These are phyloP conservation scores for Coccomyxa subellipsoidea DNA, from an alignment of 163 green algal species.

Conservation along the genomic window DNA sequence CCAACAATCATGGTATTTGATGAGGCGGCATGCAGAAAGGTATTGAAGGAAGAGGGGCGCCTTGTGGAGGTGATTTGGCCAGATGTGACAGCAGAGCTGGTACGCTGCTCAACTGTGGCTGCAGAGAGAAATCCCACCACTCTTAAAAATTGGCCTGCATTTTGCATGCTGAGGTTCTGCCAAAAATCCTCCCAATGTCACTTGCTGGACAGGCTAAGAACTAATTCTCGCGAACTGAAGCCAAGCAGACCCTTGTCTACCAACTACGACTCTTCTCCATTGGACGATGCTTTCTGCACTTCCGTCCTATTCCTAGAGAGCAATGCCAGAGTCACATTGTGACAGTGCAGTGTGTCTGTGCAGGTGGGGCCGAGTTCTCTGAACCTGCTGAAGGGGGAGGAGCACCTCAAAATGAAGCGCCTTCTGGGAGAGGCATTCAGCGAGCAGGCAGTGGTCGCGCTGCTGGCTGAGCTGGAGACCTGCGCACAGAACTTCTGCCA, in stretches of 20 bases:
- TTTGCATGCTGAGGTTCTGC: not conserved
- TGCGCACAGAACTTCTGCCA: not conserved
- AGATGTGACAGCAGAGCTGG: slow-evolving; percentile 1
- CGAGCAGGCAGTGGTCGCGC: not conserved
- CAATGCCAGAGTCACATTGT: too few species aligned
- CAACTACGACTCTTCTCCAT: too few species aligned
- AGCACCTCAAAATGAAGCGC: not conserved
- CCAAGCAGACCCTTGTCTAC: too few species aligned
- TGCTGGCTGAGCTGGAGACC: not conserved
- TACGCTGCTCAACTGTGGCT: not conserved
- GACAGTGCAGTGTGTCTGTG: not conserved
- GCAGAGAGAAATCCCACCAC: too few species aligned
- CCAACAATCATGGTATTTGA: not conserved
- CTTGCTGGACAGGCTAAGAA: too few species aligned
- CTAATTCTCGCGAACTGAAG: too few species aligned
- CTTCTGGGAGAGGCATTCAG: not conserved
- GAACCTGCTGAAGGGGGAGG: not conserved
- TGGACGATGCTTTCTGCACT: too few species aligned
- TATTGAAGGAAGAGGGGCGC: not conserved
- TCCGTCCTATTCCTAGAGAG: too few species aligned
- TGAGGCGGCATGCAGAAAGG: not conserved
- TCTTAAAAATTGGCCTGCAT: too few species aligned
- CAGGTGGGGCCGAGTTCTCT: not conserved
- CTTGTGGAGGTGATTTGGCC: not conserved
- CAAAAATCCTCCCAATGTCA: too few species aligned